These are phyloP conservation scores for Pyrus betulifolia DNA, from an alignment of 306 rosid species.

Conservation along the genomic window DNA sequence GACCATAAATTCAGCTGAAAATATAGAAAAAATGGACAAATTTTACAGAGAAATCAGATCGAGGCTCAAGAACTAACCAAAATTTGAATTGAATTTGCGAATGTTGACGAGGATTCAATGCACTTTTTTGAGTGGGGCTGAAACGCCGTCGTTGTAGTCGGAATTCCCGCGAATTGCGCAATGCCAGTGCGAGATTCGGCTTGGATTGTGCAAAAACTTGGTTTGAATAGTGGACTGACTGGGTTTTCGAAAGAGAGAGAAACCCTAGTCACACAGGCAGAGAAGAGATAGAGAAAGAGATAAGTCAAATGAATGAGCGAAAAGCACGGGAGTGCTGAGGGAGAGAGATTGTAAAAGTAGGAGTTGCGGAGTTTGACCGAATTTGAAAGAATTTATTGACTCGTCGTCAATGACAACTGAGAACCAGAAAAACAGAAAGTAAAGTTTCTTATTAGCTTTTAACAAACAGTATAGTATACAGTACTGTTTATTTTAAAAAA, in stretches of 20 bases:
- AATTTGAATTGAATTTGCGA: not conserved
- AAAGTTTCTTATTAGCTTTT: no score
- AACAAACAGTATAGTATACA: no score
- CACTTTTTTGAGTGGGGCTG: not conserved
- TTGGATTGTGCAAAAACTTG: constrained; percentile 25
- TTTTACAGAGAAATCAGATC: not conserved
- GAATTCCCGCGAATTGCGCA: not conserved
- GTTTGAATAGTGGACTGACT: constrained; percentile 4
- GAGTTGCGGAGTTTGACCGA: not conserved
- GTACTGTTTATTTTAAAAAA: no score
- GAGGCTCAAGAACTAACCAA: not conserved
- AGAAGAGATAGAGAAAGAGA: constrained; percentile 3
- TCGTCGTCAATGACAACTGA: no score
- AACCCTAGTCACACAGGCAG: not conserved
- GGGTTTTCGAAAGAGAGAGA: constrained; percentile 2
- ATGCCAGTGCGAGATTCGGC: constrained; percentile 8
- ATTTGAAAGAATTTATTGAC: not conserved
- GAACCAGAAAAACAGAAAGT: not conserved
- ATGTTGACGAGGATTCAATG: not conserved
- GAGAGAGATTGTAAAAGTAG: not conserved
- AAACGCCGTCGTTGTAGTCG: not conserved
- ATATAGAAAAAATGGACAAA: not conserved
- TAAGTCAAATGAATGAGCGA: not conserved
- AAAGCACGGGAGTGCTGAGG: constrained; percentile 13
- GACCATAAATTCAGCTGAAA: constrained; percentile 6